Evolutionary conservation across 192 early-diverging fungal species (phyloP), one percentile per base, ranked within the genome.

Genomic region (Chytriomyces hyalinus): DNA sequence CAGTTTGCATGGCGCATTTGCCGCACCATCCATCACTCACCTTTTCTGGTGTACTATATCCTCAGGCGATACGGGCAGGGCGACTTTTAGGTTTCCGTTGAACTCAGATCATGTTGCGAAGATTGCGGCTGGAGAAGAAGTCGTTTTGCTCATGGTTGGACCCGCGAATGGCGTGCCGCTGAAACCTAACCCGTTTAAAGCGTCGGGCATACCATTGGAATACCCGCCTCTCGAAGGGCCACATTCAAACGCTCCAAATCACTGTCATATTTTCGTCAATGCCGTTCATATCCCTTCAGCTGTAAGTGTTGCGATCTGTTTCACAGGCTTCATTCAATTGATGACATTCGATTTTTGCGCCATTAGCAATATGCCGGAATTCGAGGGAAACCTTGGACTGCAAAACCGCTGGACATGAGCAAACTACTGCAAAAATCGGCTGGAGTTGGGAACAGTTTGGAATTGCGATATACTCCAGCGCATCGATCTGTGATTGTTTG

Each of bases 321-420:
- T 48, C 26, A 67, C 53, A 57, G 20, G 15, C 4, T 57, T 57
- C 13, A 2, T 20, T 4, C 36, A 36, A 36, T 36, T 36, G 36
- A 36, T 1, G 3, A 36, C 0, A 36, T 36, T 36, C 57, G 57
- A 22, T 22, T 60, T 60, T 28, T 65, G 17, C 36, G 15, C 36
- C 63, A 6, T 65, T 65, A 77, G 76, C 13, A 20, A 20, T 77
- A 69, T 70, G n/a, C 66, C 11, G 76, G 76, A 44, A 77, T 77
- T 36, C 46, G 66, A 28, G 76, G 76, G 57, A 77, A 77, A 24
- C 76, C 76, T 8, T 77, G 67, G 66, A 77, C 76, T 17, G 67
- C 65, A 45, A 77, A 77, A 77, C 67, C 76, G 5, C 51, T 68
- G 9, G 76, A 77, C 24, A 20, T 77, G n/a, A 68, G 51, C 59